Evolutionary conservation across 2,329 filamentous ascomycete species (phyloP).

Genomic region (Cordyceps javanica): DNA sequence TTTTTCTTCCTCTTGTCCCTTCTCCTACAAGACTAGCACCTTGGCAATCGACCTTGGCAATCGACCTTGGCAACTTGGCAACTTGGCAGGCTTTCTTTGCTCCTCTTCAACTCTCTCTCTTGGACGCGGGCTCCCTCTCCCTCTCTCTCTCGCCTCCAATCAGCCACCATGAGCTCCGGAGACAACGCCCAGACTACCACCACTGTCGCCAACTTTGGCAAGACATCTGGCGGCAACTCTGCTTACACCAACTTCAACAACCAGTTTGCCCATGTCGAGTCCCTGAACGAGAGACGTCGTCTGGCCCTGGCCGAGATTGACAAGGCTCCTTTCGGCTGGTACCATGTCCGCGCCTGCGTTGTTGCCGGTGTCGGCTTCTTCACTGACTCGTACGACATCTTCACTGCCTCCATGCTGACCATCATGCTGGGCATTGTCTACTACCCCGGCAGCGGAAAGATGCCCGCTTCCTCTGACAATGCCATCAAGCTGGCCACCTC

Average conservation of each 20-base stretch:
- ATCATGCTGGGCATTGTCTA: constrained; percentile 76
- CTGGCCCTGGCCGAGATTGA: constrained; percentile 77
- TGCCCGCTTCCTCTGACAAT: constrained; percentile 64
- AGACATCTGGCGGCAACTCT: constrained; percentile 59
- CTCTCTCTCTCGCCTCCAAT: too few relatives aligned
- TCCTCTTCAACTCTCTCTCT: neutral
- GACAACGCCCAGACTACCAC: constrained; percentile 12
- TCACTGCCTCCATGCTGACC: constrained; percentile 67
- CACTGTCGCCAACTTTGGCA: constrained; percentile 20
- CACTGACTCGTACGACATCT: constrained; percentile 80
- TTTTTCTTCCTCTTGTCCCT: neutral
- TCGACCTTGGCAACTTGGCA: constrained; percentile 7
- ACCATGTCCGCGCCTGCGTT: constrained; percentile 69
- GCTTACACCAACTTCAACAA: constrained; percentile 76
- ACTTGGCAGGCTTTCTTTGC: constrained; percentile 2
- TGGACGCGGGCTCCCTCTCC: too few relatives aligned
- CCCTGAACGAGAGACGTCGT: constrained; percentile 72
- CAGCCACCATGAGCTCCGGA: neutral
- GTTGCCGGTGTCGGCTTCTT: constrained; percentile 86
- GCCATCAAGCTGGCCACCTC: constrained; percentile 83
- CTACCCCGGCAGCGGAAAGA: constrained; percentile 51
- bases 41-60: constrained; percentile 10
- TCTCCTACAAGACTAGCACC: constrained; percentile 2
- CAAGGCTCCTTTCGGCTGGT: constrained; percentile 77
- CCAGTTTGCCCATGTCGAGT: constrained; percentile 57